phyloP scores from a whole-genome alignment of 208 protist species.

The Trypanosoma scelopori region DNA sequence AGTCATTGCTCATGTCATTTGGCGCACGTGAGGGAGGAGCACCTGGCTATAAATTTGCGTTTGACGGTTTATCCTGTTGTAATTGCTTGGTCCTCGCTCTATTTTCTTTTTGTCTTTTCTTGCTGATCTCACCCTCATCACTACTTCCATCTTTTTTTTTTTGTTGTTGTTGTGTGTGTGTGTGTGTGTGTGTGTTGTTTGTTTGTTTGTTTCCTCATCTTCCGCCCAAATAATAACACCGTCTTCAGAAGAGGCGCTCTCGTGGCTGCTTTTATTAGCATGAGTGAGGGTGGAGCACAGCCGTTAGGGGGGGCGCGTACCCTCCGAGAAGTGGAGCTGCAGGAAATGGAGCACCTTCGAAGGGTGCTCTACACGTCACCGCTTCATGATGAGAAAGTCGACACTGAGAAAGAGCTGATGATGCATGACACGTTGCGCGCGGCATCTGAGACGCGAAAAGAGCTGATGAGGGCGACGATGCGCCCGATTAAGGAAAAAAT shows the following conservation, averaged over 20 bases:
- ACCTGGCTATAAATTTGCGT: no score
- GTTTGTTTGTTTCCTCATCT: neutral
- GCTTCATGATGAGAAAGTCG: conserved; percentile 29
- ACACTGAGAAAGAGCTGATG: conserved; percentile 31
- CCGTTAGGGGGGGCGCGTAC: conserved; percentile 12
- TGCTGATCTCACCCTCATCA: no score
- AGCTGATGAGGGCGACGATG: conserved; percentile 40
- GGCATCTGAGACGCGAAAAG: conserved; percentile 38
- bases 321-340: conserved; percentile 58
- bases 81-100: neutral
- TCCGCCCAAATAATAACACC: neutral
- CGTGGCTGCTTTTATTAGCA: neutral
- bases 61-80: no score
- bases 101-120: conserved; percentile 3
- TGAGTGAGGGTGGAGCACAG: neutral
- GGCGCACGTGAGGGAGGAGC: neutral
- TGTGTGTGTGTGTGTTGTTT: no score
- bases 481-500: conserved; percentile 60
- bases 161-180: conserved; percentile 8
- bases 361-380: conserved; percentile 63
- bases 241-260: neutral
- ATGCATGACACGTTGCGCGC: conserved; percentile 41
- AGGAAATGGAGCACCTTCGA: conserved; percentile 67
- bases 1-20: no score
- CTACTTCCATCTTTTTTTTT: conserved; percentile 17